Evolutionary conservation across 805 yeast genomes (phyloP).

Genomic region (Starmerella tilneyi): DNA sequence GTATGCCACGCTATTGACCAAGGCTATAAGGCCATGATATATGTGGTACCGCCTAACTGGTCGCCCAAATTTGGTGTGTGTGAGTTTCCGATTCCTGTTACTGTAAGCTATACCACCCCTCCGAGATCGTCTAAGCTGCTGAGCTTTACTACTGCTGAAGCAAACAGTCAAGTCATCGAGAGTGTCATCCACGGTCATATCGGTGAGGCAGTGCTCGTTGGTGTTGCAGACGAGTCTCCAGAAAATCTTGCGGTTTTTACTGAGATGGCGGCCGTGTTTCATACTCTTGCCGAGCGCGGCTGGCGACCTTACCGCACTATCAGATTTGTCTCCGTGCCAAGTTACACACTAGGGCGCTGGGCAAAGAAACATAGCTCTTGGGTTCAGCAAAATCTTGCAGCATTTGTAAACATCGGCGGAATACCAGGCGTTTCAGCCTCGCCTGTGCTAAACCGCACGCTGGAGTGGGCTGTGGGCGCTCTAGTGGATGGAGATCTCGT

Average conservation of each 20-base stretch:
- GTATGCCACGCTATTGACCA: background rate
- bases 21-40: conserved; percentile 6
- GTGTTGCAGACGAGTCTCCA: conserved; percentile 10
- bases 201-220: conserved; percentile 12
- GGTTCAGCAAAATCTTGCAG: conserved; percentile 3
- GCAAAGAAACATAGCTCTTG: background rate
- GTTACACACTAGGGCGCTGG: conserved; percentile 7
- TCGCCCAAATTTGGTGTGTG: conserved; percentile 11
- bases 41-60: conserved; percentile 14
- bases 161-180: conserved; percentile 1
- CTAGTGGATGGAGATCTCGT: conserved; percentile 12
- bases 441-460: conserved; percentile 9
- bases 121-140: background rate
- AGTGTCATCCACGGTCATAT: conserved; percentile 9
- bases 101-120: conserved; percentile 3
- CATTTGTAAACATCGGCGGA: conserved; percentile 9
- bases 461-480: conserved; percentile 8
- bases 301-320: conserved; percentile 19
- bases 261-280: conserved; percentile 7
- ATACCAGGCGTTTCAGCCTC: conserved; percentile 1
- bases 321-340: conserved; percentile 15
- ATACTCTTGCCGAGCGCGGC: background rate
- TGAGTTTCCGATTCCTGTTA: conserved; percentile 14
- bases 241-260: conserved; percentile 7
- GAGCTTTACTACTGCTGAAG: background rate